Percentiles rank a stretch among this genome's conserved stretches.
Conservation (phyloP, 192 early-diverging fungal species). For the Linnemannia zychae region DNA sequence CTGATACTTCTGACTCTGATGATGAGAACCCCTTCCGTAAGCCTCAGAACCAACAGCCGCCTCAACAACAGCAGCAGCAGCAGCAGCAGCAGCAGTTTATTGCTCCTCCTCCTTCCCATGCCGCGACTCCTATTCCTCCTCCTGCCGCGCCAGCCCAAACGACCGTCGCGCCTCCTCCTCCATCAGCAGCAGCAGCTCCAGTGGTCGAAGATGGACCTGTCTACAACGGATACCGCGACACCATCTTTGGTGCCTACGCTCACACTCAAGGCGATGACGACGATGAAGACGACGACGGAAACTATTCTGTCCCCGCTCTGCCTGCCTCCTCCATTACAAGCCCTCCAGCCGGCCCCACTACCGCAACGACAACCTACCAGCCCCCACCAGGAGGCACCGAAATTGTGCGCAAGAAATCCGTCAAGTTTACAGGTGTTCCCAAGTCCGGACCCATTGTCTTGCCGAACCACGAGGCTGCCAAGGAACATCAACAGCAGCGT, state of each 20-base stretch:
- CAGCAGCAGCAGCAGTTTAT: neutral
- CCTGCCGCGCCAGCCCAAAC: no score
- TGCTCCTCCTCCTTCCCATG: neutral
- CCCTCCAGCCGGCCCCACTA: neutral
- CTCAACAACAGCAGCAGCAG: neutral
- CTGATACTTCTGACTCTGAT: slow-evolving; percentile 6
- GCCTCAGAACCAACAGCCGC: neutral
- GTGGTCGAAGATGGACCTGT: slow-evolving; percentile 4
- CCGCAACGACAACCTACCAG: neutral
- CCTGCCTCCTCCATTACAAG: neutral
- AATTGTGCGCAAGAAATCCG: slow-evolving; percentile 46
- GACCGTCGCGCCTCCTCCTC: neutral
- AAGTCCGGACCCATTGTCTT: slow-evolving; percentile 38
- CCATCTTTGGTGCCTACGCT: slow-evolving; percentile 52
- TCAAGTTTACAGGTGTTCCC: slow-evolving; percentile 52
- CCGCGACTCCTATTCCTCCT: neutral
- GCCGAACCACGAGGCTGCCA: slow-evolving; percentile 45
- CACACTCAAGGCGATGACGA: slow-evolving; percentile 28
- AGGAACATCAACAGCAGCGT: slow-evolving; percentile 44
- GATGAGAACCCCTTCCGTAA: slow-evolving; percentile 5
- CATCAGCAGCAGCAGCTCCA: neutral
- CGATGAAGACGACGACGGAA: slow-evolving; percentile 25
- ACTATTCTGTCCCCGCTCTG: slow-evolving; percentile 5
- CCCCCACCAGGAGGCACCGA: slow-evolving; percentile 1
- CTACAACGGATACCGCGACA: slow-evolving; percentile 54